These are phyloP conservation scores for Jackrogersella minutella DNA, from an alignment of 495 filamentous ascomycete species.

Conservation along the genomic window DNA sequence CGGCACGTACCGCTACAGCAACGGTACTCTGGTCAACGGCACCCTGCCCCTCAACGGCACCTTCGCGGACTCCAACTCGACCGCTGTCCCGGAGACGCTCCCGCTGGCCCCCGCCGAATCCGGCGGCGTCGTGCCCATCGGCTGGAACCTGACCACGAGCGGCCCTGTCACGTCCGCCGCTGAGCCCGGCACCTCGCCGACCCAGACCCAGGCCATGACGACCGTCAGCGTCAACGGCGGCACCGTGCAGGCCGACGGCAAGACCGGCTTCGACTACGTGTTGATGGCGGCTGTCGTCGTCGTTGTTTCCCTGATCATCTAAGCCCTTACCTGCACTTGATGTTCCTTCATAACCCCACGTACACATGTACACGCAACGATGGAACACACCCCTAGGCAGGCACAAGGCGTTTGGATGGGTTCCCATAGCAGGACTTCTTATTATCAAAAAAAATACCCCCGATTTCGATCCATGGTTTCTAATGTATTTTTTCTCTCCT, in stretches of 20 bases:
- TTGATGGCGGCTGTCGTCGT: conserved; percentile 22
- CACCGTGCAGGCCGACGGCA: neutral
- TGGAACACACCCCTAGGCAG: no score
- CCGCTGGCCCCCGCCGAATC: conserved; percentile 11
- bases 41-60: conserved; percentile 14
- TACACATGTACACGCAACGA: no score
- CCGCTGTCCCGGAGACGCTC: conserved; percentile 2
- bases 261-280: conserved; percentile 2
- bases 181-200: neutral
- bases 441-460: no score
- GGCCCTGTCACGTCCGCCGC: no score
- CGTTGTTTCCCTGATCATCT: neutral
- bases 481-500: no score
- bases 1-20: neutral
- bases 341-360: no score
- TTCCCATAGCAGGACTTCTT: no score
- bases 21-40: neutral
- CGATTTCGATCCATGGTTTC: no score
- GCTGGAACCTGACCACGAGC: neutral
- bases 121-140: neutral
- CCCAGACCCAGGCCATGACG: neutral
- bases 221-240: no score
- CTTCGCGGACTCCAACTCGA: neutral
- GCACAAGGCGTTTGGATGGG: no score
- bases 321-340: neutral